Evolutionary conservation across 2,329 filamentous ascomycete genomes (phyloP).

Genomic region (Aspergillus intermedius): DNA sequence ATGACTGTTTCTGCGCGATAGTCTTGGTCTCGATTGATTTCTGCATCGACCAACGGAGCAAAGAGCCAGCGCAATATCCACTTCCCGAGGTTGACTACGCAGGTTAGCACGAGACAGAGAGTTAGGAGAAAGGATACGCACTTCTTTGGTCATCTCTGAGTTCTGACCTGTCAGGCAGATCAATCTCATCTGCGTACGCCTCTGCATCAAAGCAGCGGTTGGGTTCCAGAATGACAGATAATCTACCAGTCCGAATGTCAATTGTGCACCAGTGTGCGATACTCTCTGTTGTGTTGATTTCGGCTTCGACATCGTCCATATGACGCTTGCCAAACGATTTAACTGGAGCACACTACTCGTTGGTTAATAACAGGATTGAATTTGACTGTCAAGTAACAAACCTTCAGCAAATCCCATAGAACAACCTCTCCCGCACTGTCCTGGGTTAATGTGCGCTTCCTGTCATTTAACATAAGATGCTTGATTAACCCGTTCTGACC

Average conservation of each 20-base stretch:
- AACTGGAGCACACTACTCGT: slow-evolving; percentile 67
- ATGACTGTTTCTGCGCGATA: slow-evolving; percentile 65
- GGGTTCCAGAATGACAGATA: slow-evolving; percentile 85
- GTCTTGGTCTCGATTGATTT: slow-evolving; percentile 72
- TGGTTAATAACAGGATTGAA: slow-evolving; percentile 13
- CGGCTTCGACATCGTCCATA: slow-evolving; percentile 80
- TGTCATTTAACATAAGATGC: slow-evolving; percentile 83
- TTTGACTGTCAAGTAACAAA: slow-evolving; percentile 33
- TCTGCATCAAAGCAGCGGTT: slow-evolving; percentile 97
- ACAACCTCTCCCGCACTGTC: slow-evolving; percentile 94
- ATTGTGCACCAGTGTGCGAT: slow-evolving; percentile 96
- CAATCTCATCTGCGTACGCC: slow-evolving; percentile 87
- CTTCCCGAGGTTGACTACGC: slow-evolving; percentile 82
- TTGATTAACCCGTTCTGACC: slow-evolving; percentile 94
- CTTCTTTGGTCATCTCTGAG: slow-evolving; percentile 92
- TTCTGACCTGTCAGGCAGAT: slow-evolving; percentile 64
- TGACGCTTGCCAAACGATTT: slow-evolving; percentile 91
- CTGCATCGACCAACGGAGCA: slow-evolving; percentile 79
- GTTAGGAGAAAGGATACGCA: slow-evolving; percentile 39
- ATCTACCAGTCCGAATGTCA: slow-evolving; percentile 82
- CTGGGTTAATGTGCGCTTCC: slow-evolving; percentile 78
- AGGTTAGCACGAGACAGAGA: slow-evolving; percentile 2
- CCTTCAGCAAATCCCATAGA: slow-evolving; percentile 87
- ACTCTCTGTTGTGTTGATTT: slow-evolving; percentile 80
- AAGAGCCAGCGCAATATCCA: slow-evolving; percentile 95